phyloP scores from a whole-genome alignment of 495 filamentous ascomycete genomes.

The Lophiostoma macrostomum region DNA sequence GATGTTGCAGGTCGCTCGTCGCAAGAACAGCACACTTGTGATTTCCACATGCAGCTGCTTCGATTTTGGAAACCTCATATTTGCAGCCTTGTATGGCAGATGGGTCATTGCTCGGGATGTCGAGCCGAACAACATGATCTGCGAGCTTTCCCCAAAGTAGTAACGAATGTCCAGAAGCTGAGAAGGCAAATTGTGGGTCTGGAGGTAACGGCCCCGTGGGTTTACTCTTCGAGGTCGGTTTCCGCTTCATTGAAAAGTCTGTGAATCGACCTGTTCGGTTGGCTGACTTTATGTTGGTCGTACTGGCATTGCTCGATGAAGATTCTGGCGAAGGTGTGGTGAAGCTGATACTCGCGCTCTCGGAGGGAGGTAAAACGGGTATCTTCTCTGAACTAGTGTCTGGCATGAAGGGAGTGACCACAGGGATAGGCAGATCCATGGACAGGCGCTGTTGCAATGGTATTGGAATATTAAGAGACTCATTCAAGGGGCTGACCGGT shows the following conservation, averaged over 20 bases:
- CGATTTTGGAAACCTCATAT: constrained; percentile 22
- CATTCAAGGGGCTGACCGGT: constrained; percentile 27
- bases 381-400: constrained; percentile 10
- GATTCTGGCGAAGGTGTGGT: constrained; percentile 26
- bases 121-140: constrained; percentile 24
- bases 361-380: constrained; percentile 7
- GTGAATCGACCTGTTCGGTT: constrained; percentile 21
- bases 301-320: constrained; percentile 9
- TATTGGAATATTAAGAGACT: constrained; percentile 28
- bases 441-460: constrained; percentile 8
- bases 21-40: constrained; percentile 27
- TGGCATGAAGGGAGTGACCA: neutral
- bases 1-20: neutral
- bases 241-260: constrained; percentile 25
- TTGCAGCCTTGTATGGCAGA: constrained; percentile 28
- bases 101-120: constrained; percentile 30
- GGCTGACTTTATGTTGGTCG: constrained; percentile 15
- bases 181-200: constrained; percentile 26
- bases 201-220: constrained; percentile 19
- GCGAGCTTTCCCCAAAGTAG: constrained; percentile 25
- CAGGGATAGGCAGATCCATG: constrained; percentile 26
- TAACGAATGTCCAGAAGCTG: constrained; percentile 24
- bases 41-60: constrained; percentile 27
- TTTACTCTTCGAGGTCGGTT: constrained; percentile 14
- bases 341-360: constrained; percentile 7